phyloP scores from a whole-genome alignment of 2,329 filamentous ascomycete species.

The Penicillium rolfsii region DNA sequence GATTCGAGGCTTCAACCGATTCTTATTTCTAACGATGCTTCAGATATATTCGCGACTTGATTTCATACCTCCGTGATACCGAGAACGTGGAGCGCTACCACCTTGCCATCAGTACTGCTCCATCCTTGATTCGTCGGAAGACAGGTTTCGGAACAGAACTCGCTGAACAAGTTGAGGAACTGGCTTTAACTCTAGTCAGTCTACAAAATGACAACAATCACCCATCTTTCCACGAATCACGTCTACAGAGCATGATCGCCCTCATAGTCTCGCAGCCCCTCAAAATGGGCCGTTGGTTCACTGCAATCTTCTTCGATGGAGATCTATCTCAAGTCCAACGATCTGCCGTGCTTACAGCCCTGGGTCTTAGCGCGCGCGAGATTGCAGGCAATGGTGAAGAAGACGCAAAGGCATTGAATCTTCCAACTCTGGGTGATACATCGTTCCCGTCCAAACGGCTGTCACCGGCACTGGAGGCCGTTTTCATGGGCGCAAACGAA shows the following conservation, averaged over 20 bases:
- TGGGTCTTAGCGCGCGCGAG: constrained; percentile 82
- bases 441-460: constrained; percentile 81
- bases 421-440: constrained; percentile 40
- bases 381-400: constrained; percentile 73
- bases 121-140: constrained; percentile 83
- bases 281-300: constrained; percentile 81
- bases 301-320: constrained; percentile 83
- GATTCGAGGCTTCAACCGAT: neutral
- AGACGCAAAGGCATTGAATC: constrained; percentile 47
- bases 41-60: constrained; percentile 80
- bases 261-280: constrained; percentile 75
- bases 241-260: constrained; percentile 79
- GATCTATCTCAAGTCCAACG: constrained; percentile 89
- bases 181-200: constrained; percentile 75
- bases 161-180: constrained; percentile 77
- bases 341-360: constrained; percentile 75
- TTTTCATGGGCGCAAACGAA: constrained; percentile 60
- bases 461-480: constrained; percentile 70
- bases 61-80: constrained; percentile 74
- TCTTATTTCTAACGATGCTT: constrained; percentile 17
- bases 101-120: constrained; percentile 75
- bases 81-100: constrained; percentile 85
- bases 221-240: constrained; percentile 73
- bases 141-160: constrained; percentile 87
- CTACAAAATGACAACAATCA: constrained; percentile 85